These are phyloP conservation scores for Podila epicladia DNA, from an alignment of 192 early-diverging fungal species.

Conservation along the genomic window DNA sequence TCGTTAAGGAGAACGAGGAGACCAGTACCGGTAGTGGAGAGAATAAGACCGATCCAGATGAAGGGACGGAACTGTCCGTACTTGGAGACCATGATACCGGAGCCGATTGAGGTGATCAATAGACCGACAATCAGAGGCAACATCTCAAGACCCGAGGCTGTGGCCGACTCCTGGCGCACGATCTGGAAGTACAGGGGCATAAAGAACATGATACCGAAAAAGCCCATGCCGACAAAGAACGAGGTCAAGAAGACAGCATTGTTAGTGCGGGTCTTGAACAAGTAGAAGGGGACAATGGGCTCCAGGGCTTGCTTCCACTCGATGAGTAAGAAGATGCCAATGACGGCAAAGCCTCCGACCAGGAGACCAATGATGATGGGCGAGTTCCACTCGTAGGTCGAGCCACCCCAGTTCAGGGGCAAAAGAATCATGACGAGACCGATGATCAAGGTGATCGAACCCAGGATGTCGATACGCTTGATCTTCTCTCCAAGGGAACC, in stretches of 20 bases:
- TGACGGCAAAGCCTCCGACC: conserved; percentile 56
- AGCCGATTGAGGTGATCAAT: conserved; percentile 67
- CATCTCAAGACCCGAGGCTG: conserved; percentile 73
- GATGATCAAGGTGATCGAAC: conserved; percentile 60
- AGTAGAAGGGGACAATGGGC: conserved; percentile 73
- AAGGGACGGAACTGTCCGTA: conserved; percentile 64
- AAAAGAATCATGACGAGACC: conserved; percentile 69
- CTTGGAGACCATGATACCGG: conserved; percentile 71
- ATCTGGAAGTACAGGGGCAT: conserved; percentile 78
- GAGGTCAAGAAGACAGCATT: conserved; percentile 52
- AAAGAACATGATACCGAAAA: conserved; percentile 72
- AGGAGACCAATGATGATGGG: conserved; percentile 64
- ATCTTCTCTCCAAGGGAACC: conserved; percentile 67
- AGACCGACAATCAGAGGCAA: conserved; percentile 78
- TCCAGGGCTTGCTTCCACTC: conserved; percentile 72
- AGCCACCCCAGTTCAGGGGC: conserved; percentile 80
- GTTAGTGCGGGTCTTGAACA: conserved; percentile 64
- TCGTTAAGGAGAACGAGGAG: conserved; percentile 65
- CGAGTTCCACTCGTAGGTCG: conserved; percentile 70
- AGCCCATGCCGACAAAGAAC: conserved; percentile 55
- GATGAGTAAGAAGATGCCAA: conserved; percentile 63
- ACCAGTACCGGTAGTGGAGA: conserved; percentile 67
- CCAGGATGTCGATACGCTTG: conserved; percentile 70
- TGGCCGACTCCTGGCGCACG: conserved; percentile 60
- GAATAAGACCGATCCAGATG: conserved; percentile 68